Evolutionary conservation across 2,329 filamentous ascomycete genomes (phyloP), one percentile per base, ranked within the genome.

Genomic region (Xenosphaeropsis pyriputrescens): DNA sequence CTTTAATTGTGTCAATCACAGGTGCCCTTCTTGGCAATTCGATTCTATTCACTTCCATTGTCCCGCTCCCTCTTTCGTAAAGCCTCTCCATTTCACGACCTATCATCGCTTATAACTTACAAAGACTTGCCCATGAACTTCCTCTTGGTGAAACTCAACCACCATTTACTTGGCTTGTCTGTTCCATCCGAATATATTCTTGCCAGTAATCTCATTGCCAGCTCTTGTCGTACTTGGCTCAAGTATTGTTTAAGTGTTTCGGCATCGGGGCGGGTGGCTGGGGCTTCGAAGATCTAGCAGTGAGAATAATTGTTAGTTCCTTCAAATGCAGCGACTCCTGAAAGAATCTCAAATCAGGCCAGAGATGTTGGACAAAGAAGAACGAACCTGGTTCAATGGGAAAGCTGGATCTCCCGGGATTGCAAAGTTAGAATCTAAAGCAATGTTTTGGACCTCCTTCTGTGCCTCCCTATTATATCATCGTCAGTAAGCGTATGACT

Each of bases 111-210:
- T n/a, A n/a, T n/a, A 11, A 7, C 18, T 58, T 68, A 88, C 62
- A 91, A 65, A 48, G 75, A 73, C 75, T 96, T 96, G 59, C 88
- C 88, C 91, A 98, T 96, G 57, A 98, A 98, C 75, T 95, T 95
- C 64, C 91, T 79, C 78, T 96, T 96, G 38, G 84, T 85, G 59
- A 95, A 98, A 69, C 91, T 96, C 58, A 98, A 63, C 91, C 91
- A 98, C 85, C 89, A 96, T 76, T 93, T 74, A 60, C 65, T 72
- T 39, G 75, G 74, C 62, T 72, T 73, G 67, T 88, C 61, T 78
- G 76, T 46, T 63, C 84, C 59, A 64, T 88, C 86, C 39, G 82
- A 79, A 57, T 93, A 98, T 46, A 98, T 79, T 50, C 88, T 74
- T 37, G 82, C 81, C 56, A 95, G 63, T 63, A 98, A 67, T 57